Percentiles rank a stretch among this genome's conserved stretches.
phyloP scores from a whole-genome alignment of 345 rosid species.

The Linum usitatissimum region DNA sequence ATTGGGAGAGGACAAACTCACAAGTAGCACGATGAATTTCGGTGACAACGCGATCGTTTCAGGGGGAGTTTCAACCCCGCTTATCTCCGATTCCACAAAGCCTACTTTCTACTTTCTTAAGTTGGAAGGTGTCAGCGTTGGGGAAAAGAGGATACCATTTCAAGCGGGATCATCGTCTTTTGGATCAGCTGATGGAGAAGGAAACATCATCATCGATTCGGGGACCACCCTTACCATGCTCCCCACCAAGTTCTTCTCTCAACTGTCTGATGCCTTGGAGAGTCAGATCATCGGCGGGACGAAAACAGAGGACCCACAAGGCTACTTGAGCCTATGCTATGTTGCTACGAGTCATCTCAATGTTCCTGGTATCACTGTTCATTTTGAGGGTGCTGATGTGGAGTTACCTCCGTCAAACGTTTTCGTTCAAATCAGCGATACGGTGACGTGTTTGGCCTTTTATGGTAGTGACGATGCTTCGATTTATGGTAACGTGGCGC shows the following conservation, averaged over 20 bases:
- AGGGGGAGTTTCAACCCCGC: neutral
- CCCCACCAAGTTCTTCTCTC: no score
- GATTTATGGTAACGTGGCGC: neutral
- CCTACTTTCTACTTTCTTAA: neutral
- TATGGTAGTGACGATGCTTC: neutral
- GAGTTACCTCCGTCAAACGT: neutral
- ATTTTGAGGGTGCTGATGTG: neutral
- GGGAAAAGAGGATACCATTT: neutral
- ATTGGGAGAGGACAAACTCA: neutral
- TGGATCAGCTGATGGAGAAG: no score
- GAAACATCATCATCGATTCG: no score
- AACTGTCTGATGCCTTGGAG: no score
- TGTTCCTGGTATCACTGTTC: neutral
- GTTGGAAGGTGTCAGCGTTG: neutral
- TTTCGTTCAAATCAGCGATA: neutral
- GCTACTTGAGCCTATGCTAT: no score
- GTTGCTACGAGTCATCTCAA: neutral
- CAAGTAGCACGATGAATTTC: no score
- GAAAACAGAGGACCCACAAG: no score
- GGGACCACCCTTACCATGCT: no score
- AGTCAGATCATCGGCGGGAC: no score
- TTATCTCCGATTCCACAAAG: neutral
- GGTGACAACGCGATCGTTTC: neutral
- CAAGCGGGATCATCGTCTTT: no score
- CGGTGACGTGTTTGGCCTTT: neutral